A percentile compares a stretch with the other conserved stretches of the same genome.
Conservation (phyloP, 768 basidiomycete species). For the Kwoniella sp. region DNA sequence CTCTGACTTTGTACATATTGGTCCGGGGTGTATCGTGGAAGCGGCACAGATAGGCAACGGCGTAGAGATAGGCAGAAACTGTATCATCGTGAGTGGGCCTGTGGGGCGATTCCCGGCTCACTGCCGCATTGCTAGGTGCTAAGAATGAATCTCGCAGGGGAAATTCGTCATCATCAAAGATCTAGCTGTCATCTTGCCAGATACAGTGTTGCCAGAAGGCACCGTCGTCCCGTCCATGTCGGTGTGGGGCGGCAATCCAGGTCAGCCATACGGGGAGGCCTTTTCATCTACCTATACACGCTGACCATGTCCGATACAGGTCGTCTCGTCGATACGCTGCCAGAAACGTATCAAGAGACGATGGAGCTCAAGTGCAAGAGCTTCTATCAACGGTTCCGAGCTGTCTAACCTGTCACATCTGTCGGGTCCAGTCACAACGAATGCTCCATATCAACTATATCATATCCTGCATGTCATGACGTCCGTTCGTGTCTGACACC, state of each 20-base stretch:
- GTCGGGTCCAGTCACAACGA: too few relatives aligned
- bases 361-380: slow-evolving; percentile 80
- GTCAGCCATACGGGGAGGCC: too few relatives aligned
- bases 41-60: slow-evolving; percentile 91
- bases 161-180: slow-evolving; percentile 97
- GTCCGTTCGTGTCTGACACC: too few relatives aligned
- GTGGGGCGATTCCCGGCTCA: neutral
- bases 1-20: slow-evolving; percentile 91
- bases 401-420: too few relatives aligned
- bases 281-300: neutral
- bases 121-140: neutral
- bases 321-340: slow-evolving; percentile 73
- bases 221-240: slow-evolving; percentile 87
- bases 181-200: slow-evolving; percentile 82
- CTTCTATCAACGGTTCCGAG: slow-evolving; percentile 70
- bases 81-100: slow-evolving; percentile 69
- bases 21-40: slow-evolving; percentile 80
- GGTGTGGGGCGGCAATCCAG: slow-evolving; percentile 82
- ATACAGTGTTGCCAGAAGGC: slow-evolving; percentile 82
- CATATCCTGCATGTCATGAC: too few relatives aligned
- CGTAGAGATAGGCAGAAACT: slow-evolving; percentile 91
- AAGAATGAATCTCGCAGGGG: slow-evolving; percentile 66
- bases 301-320: slow-evolving; percentile 54
- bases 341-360: slow-evolving; percentile 90
- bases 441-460: too few relatives aligned